Percentiles rank a stretch among this genome's conserved stretches.
Evolutionary conservation across 345 rosid genomes (phyloP).

Genomic region (Trapa incisa): DNA sequence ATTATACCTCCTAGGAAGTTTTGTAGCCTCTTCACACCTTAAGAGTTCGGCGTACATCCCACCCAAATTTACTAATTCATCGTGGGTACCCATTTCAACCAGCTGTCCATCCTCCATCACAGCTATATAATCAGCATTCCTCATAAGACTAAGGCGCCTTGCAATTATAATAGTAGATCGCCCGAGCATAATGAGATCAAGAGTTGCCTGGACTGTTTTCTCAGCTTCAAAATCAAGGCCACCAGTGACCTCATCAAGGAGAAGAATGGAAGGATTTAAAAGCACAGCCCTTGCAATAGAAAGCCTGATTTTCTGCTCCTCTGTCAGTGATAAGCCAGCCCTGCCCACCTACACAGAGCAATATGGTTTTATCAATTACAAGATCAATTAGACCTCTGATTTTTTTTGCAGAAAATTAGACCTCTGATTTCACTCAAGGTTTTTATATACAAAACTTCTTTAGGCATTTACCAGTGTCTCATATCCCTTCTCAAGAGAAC

Average conservation of each 20-base stretch:
- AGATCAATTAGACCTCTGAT: background rate
- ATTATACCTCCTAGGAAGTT: conserved; percentile 89
- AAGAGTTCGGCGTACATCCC: conserved; percentile 90
- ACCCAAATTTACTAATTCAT: conserved; percentile 56
- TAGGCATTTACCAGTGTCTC: conserved; percentile 56
- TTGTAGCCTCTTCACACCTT: conserved; percentile 91
- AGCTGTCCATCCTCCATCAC: conserved; percentile 99
- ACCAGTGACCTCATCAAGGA: conserved; percentile 97
- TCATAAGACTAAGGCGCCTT: conserved; percentile 79
- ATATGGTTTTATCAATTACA: background rate
- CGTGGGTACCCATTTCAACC: conserved; percentile 97
- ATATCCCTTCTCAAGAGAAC: conserved; percentile 81
- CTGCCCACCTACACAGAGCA: conserved; percentile 57
- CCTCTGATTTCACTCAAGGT: background rate
- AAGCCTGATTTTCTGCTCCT: conserved; percentile 87
- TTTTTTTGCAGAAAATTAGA: background rate
- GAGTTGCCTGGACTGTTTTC: conserved; percentile 80
- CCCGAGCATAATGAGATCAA: conserved; percentile 94
- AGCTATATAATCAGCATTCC: conserved; percentile 91
- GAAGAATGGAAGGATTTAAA: conserved; percentile 72
- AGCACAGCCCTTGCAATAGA: conserved; percentile 98
- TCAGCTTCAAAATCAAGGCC: conserved; percentile 99
- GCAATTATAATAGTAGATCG: conserved; percentile 96
- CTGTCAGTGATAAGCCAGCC: conserved; percentile 76
- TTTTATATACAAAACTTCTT: background rate